phyloP scores from a whole-genome alignment of 176 grass and related monocot genomes.

The Paspalum notatum region DNA sequence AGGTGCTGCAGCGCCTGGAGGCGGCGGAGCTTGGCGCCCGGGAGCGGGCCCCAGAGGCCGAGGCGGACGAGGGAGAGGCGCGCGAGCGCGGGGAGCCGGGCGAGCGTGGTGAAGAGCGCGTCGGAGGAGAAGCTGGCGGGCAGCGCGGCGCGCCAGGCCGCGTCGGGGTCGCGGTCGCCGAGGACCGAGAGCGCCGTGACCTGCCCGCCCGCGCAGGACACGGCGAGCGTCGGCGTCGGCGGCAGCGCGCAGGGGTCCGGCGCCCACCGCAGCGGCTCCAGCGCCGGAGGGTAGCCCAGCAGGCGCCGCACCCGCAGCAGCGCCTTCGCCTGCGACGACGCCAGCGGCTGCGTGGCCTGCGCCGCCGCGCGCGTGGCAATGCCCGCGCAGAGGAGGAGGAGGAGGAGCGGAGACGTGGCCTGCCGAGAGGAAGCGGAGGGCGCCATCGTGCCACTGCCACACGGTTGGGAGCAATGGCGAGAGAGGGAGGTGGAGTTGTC shows the following conservation, averaged over 20 bases:
- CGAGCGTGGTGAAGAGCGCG: conserved; percentile 86
- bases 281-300: conserved; percentile 48
- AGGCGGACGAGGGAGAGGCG: conserved; percentile 65
- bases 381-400: conserved; percentile 21
- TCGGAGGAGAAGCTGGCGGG: conserved; percentile 68
- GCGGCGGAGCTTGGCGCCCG: conserved; percentile 66
- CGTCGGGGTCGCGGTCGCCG: conserved; percentile 45
- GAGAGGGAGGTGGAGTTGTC: background rate
- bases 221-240: conserved; percentile 36
- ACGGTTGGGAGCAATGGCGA: background rate
- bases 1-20: conserved; percentile 58
- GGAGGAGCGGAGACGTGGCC: background rate
- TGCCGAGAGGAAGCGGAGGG: background rate
- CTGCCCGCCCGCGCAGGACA: conserved; percentile 59
- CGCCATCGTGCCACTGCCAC: conserved; percentile 2
- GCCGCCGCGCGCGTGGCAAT: background rate
- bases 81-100: conserved; percentile 48
- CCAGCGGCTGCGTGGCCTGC: conserved; percentile 35
- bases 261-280: conserved; percentile 6
- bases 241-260: conserved; percentile 66
- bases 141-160: conserved; percentile 41
- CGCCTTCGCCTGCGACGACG: conserved; percentile 71
- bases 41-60: conserved; percentile 71
- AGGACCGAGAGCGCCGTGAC: conserved; percentile 57
- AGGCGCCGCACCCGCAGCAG: conserved; percentile 58